Evolutionary conservation across 1,284 basidiomycete species (phyloP).

Genomic region (Grifola frondosa): DNA sequence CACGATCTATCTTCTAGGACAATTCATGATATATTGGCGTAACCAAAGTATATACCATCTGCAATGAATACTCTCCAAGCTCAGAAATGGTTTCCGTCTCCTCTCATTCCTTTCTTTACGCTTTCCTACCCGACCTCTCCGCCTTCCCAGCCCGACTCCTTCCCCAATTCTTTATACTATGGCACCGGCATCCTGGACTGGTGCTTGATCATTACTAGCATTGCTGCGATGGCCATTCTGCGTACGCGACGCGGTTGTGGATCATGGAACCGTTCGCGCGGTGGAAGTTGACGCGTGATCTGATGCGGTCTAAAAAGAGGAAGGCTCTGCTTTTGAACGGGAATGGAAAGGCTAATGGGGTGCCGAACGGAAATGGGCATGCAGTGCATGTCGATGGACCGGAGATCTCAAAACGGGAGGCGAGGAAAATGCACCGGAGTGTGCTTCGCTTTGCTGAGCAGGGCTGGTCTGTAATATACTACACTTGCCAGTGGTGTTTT

Average conservation of each 20-base stretch:
- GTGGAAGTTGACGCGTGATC: slow-evolving; percentile 66
- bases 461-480: slow-evolving; percentile 88
- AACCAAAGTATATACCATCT: slow-evolving; percentile 14
- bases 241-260: slow-evolving; percentile 70
- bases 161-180: slow-evolving; percentile 66
- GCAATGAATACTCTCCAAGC: slow-evolving; percentile 34
- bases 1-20: slow-evolving; percentile 11
- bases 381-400: slow-evolving; percentile 30
- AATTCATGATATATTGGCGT: slow-evolving; percentile 30
- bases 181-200: slow-evolving; percentile 68
- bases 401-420: slow-evolving; percentile 37
- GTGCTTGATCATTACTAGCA: slow-evolving; percentile 71
- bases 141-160: slow-evolving; percentile 64
- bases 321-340: slow-evolving; percentile 30
- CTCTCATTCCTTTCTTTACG: slow-evolving; percentile 65
- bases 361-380: slow-evolving; percentile 31
- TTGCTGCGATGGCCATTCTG: slow-evolving; percentile 75
- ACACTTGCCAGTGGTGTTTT: slow-evolving; percentile 69
- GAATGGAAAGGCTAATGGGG: slow-evolving; percentile 27
- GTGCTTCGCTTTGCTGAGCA: slow-evolving; percentile 92
- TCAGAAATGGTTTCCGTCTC: slow-evolving; percentile 48
- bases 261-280: slow-evolving; percentile 78
- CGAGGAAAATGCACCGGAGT: slow-evolving; percentile 62
- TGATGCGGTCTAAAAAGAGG: slow-evolving; percentile 27
- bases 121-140: slow-evolving; percentile 69